Evolutionary conservation across 495 filamentous ascomycete genomes (phyloP).

Genomic region (Daldinia loculata): DNA sequence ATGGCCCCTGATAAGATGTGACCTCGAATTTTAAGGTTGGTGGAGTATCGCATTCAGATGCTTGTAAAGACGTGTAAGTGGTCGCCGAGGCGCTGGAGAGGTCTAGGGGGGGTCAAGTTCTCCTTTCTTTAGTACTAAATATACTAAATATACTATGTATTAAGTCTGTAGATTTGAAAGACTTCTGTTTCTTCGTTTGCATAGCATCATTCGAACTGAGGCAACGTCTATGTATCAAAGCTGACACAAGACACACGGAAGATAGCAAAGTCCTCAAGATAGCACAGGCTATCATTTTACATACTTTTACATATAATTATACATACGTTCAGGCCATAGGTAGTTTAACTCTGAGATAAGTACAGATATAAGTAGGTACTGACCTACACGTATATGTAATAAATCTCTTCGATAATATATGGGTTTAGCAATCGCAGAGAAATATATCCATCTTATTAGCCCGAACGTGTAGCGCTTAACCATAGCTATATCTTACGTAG

Average conservation of each 20-base stretch:
- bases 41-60: conserved; percentile 18
- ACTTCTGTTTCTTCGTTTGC: too few relatives aligned
- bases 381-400: neutral
- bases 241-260: neutral
- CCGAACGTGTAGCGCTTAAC: neutral
- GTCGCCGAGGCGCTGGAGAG: neutral
- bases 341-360: neutral
- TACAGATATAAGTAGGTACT: neutral
- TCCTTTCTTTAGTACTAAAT: neutral
- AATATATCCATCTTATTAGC: neutral
- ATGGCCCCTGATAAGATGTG: conserved; percentile 14
- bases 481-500: neutral
- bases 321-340: neutral
- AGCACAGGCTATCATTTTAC: neutral
- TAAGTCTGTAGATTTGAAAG: too few relatives aligned
- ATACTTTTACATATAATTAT: neutral
- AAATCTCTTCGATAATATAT: neutral
- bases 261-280: too few relatives aligned
- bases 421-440: neutral
- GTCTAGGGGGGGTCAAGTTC: neutral
- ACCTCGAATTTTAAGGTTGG: conserved; percentile 35
- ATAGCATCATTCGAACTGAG: too few relatives aligned
- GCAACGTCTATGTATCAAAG: neutral
- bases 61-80: conserved; percentile 5
- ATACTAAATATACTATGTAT: too few relatives aligned